Conservation (phyloP, 1,139 yeast species). For the Magnusiomyces tetraspermus region DNA sequence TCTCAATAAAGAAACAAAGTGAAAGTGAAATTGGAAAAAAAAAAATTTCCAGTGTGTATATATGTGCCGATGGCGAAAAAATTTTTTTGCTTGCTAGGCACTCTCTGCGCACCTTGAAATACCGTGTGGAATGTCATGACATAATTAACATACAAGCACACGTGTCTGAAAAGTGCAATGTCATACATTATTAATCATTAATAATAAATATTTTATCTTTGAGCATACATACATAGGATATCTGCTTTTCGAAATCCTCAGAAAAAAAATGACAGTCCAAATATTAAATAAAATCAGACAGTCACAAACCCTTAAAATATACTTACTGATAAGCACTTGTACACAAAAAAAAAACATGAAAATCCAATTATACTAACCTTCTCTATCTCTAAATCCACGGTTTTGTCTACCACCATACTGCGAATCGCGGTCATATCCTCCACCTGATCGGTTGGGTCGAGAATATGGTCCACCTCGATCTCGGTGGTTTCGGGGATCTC, state of each 20-base stretch:
- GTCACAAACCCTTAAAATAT: too few relatives aligned
- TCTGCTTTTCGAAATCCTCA: too few relatives aligned
- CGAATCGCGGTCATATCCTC: background rate
- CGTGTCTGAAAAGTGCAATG: background rate
- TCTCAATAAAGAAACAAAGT: background rate
- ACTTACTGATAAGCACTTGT: background rate
- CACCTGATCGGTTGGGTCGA: background rate
- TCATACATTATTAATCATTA: background rate
- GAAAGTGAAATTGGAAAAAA: slow-evolving; percentile 3
- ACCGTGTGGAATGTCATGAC: background rate
- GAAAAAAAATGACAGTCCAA: too few relatives aligned
- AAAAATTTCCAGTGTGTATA: slow-evolving; percentile 4
- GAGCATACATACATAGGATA: too few relatives aligned
- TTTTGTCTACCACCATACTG: background rate
- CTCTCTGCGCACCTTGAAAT: background rate
- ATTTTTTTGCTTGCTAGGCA: background rate
- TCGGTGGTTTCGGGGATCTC: background rate
- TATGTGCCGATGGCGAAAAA: background rate
- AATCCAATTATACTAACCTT: background rate
- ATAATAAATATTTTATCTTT: too few relatives aligned
- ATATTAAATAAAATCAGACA: too few relatives aligned
- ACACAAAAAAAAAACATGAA: background rate
- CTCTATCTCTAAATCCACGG: slow-evolving; percentile 1
- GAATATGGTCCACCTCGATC: background rate
- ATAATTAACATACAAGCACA: background rate